Base-by-base conservation (phyloP, 805 yeast genomes). In the Starmera caribaea region DNA sequence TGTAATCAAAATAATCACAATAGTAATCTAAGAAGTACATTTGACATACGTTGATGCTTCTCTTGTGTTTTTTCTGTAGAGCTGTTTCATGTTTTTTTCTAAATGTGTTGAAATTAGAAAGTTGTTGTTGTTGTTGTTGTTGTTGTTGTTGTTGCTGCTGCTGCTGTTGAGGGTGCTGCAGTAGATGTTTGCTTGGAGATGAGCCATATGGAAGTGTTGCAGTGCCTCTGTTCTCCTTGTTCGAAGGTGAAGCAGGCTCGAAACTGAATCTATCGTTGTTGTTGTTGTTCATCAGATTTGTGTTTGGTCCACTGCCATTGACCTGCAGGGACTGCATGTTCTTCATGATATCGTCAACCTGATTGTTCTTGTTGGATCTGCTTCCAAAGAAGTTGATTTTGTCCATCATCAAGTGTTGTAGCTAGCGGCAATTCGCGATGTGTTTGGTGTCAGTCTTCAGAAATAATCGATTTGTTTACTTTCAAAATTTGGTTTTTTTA, bases 1-100 rank as follows among this genome's bases (percentile, higher is more conserved):
- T 83, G 57, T 92, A 92, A 57, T 87, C 96, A 62, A 92, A 82
- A 77, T 84, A 79, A 59, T 92, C 98, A 63, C 96, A 90, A 60
- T 92, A 92, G 61, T 89, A 87, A 59, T 92, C 98, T 42, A 92
- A 69, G 53, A 92, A 92, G 62, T 82, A 94, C 76, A 88, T 75
- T 57, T 90, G 96, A 32, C 96, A 83, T 24, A 92, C 97, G 37
- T 88, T 82, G 8, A 89, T 95, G 43, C 86, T 65, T 44, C 98
- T 70, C 54, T 81, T 82, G 1, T 94, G 86, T 54, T 86, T 86
- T 4, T 32, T 32, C 16, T 32, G 21, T 16, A 32, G 13, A 32
- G 34, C 24, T 21, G 26, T 16, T 16, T 32, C 11, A 16, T 30
- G 32, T 13, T 13, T 30, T 14, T 30, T 30, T 5, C 15, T 30